Percentiles rank a stretch among this genome's conserved stretches.
These are phyloP conservation scores for Penicillium sumatraense DNA, from an alignment of 2,329 filamentous ascomycete genomes.

Conservation along the genomic window DNA sequence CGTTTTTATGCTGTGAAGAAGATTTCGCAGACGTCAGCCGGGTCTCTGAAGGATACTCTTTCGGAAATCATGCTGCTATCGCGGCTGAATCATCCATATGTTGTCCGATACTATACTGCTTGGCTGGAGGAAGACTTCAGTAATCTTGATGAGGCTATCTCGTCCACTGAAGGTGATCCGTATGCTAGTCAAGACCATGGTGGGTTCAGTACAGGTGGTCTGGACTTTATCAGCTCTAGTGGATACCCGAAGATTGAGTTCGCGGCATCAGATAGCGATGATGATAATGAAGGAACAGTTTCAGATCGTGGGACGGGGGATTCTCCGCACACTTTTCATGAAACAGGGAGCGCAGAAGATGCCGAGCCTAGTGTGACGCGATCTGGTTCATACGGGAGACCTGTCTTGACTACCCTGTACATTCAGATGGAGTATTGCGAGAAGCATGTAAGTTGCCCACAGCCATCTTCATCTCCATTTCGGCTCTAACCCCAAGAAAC, in stretches of 20 bases:
- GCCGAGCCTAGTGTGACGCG: slow-evolving; percentile 46
- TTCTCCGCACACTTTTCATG: slow-evolving; percentile 25
- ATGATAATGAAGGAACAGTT: slow-evolving; percentile 45
- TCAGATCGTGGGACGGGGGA: slow-evolving; percentile 39
- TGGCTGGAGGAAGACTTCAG: slow-evolving; percentile 77
- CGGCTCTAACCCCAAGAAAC: slow-evolving; percentile 16
- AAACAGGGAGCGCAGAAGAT: slow-evolving; percentile 31
- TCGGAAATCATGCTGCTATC: slow-evolving; percentile 88
- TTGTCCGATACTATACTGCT: slow-evolving; percentile 90
- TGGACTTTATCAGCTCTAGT: slow-evolving; percentile 93
- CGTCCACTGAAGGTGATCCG: slow-evolving; percentile 61
- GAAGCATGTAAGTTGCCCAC: slow-evolving; percentile 64
- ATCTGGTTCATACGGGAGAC: slow-evolving; percentile 55
- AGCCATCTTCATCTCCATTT: no score
- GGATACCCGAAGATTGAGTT: slow-evolving; percentile 79
- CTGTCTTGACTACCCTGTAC: slow-evolving; percentile 77
- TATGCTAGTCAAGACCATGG: slow-evolving; percentile 31
- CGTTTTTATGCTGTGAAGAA: slow-evolving; percentile 97
- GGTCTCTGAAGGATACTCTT: slow-evolving; percentile 65
- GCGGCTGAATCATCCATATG: slow-evolving; percentile 86
- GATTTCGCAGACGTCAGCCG: slow-evolving; percentile 79
- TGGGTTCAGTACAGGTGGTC: slow-evolving; percentile 73
- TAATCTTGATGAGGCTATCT: slow-evolving; percentile 46
- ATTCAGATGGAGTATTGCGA: slow-evolving; percentile 99
- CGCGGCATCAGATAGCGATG: slow-evolving; percentile 58